Percentiles rank a stretch among this genome's conserved stretches.
phyloP scores from a whole-genome alignment of 768 basidiomycete species.

The Cubamyces lactineus region DNA sequence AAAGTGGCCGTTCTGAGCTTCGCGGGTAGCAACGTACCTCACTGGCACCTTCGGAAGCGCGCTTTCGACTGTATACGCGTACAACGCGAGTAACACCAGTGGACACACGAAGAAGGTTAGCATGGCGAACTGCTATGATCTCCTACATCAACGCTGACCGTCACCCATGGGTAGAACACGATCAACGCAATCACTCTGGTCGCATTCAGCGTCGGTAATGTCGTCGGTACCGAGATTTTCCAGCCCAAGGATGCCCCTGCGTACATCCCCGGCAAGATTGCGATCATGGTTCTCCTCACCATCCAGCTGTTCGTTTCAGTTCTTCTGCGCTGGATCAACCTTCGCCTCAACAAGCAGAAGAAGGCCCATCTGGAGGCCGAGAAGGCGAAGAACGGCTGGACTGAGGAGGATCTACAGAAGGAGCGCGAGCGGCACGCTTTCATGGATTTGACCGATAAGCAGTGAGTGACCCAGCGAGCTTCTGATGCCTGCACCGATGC shows the following conservation, averaged over 20 bases:
- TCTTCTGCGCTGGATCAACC: constrained; percentile 57
- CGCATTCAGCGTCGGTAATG: constrained; percentile 60
- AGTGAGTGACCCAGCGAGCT: constrained; percentile 42
- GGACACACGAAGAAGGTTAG: constrained; percentile 66
- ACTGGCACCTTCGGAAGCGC: constrained; percentile 62
- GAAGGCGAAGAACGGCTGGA: constrained; percentile 56
- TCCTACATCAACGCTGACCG: not conserved
- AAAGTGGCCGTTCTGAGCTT: too few relatives aligned
- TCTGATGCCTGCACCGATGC: not conserved
- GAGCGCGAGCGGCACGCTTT: constrained; percentile 66
- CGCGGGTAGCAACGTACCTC: constrained; percentile 48
- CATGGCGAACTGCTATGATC: not conserved
- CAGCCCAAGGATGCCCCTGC: constrained; percentile 61
- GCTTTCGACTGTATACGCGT: constrained; percentile 62
- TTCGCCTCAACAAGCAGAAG: constrained; percentile 55
- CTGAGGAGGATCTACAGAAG: constrained; percentile 56
- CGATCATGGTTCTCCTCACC: constrained; percentile 61
- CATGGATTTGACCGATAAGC: constrained; percentile 63
- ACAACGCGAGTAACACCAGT: constrained; percentile 64
- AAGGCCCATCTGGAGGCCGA: constrained; percentile 43
- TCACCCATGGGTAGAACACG: constrained; percentile 42
- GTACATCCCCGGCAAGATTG: constrained; percentile 69
- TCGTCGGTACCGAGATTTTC: constrained; percentile 66
- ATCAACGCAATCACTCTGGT: constrained; percentile 63
- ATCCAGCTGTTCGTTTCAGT: constrained; percentile 53